A percentile compares a stretch with the other conserved stretches of the same genome.
Evolutionary conservation across 306 rosid species (phyloP).

Genomic region (Gynostemma pentaphyllum): DNA sequence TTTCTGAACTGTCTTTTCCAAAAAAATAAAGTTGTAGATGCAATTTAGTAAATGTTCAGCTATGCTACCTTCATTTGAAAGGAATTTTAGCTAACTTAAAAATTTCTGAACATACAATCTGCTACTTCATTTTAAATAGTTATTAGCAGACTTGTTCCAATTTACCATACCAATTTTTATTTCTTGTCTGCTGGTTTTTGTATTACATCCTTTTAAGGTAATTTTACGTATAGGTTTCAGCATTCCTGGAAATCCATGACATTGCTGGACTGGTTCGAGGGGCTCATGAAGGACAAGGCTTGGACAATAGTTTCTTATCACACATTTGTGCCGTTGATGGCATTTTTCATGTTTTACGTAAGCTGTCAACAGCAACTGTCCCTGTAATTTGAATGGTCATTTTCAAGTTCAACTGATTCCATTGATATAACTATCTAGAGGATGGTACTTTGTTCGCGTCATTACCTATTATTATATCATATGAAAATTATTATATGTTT

Average conservation of each 20-base stretch:
- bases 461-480: no score
- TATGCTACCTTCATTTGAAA: no score
- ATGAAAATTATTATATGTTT: not conserved
- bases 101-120: not conserved
- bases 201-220: not conserved
- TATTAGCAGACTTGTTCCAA: not conserved
- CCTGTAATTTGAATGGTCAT: not conserved
- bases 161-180: not conserved
- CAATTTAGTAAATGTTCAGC: no score
- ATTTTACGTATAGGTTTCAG: conserved; percentile 49
- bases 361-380: conserved; percentile 15
- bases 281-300: conserved; percentile 94
- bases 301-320: conserved; percentile 95
- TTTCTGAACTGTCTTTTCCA: no score
- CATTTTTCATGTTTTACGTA: conserved; percentile 93
- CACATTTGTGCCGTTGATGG: conserved; percentile 99
- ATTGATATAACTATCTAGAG: not conserved
- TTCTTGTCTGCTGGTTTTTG: not conserved
- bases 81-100: not conserved
- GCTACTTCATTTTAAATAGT: not conserved
- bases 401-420: not conserved
- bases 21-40: no score
- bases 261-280: conserved; percentile 96
- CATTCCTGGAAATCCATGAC: conserved; percentile 94
- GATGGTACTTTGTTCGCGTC: not conserved